These are phyloP conservation scores for Trichosporon faecale DNA, from an alignment of 1,284 basidiomycete genomes.

Conservation along the genomic window DNA sequence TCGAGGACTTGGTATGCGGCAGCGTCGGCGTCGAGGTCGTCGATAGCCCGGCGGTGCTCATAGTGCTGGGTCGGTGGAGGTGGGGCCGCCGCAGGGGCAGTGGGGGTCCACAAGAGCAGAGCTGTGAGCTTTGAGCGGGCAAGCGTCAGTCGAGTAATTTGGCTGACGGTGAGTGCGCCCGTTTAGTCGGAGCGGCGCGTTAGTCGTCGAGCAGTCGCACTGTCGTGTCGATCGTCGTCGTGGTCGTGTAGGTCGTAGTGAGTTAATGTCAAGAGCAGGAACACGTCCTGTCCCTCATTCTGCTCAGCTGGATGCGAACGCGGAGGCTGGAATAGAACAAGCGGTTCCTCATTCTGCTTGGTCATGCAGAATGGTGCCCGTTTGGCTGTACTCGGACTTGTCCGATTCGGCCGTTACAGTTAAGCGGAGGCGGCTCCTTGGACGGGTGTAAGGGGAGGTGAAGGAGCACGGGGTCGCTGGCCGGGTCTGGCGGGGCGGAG, in stretches of 20 bases:
- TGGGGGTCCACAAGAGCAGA: neutral
- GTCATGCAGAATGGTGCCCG: neutral
- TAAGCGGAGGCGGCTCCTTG: neutral
- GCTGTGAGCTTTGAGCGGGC: neutral
- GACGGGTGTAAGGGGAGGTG: neutral
- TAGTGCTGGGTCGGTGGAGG: neutral
- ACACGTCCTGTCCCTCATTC: neutral
- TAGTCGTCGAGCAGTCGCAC: neutral
- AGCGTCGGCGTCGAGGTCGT: conserved; percentile 6
- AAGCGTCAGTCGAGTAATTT: no score
- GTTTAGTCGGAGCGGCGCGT: no score
- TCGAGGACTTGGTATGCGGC: neutral
- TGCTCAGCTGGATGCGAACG: neutral
- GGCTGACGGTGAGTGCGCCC: no score
- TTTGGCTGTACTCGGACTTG: conserved; percentile 1
- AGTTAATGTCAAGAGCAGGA: neutral
- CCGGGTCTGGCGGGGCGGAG: no score
- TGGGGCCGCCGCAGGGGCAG: neutral
- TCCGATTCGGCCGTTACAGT: conserved; percentile 1
- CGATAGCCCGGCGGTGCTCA: neutral
- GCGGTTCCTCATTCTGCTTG: neutral
- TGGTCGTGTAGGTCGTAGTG: neutral
- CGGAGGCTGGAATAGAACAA: neutral
- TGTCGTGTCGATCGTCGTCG: neutral
- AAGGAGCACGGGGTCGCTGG: no score